Conservation (phyloP, 1,139 yeast species). For the Candida smagusa region DNA sequence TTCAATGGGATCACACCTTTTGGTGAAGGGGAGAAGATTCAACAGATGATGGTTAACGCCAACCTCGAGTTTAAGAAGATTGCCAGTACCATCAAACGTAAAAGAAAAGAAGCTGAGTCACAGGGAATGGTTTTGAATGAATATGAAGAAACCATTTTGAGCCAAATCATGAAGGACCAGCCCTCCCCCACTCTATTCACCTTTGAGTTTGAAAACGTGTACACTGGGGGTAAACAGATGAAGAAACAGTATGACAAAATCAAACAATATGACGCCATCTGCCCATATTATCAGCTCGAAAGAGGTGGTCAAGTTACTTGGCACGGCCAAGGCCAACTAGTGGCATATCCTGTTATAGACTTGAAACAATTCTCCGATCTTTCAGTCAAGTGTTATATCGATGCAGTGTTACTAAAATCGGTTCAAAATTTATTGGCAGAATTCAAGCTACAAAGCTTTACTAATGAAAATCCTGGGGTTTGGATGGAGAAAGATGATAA, state of each 20-base stretch:
- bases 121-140: conserved; percentile 44
- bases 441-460: conserved; percentile 41
- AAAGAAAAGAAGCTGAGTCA: conserved; percentile 30
- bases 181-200: conserved; percentile 67
- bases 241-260: conserved; percentile 42
- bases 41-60: conserved; percentile 57
- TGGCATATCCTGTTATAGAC: conserved; percentile 80
- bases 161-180: conserved; percentile 47
- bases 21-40: conserved; percentile 57
- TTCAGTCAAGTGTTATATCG: conserved; percentile 73
- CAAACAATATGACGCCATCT: conserved; percentile 36
- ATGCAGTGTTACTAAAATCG: conserved; percentile 60
- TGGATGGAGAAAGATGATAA: conserved; percentile 58
- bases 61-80: conserved; percentile 61
- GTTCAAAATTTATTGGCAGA: conserved; percentile 52
- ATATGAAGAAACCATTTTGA: conserved; percentile 43
- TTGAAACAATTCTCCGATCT: conserved; percentile 57
- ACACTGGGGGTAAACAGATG: conserved; percentile 87
- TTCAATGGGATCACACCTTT: conserved; percentile 57
- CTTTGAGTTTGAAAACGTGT: conserved; percentile 79
- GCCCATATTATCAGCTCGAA: conserved; percentile 63
- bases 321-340: conserved; percentile 95
- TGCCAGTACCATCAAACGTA: conserved; percentile 45
- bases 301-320: conserved; percentile 98
- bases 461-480: conserved; percentile 79